These are phyloP conservation scores for Phanerochaete sordida DNA, from an alignment of 768 basidiomycete genomes.

Conservation along the genomic window DNA sequence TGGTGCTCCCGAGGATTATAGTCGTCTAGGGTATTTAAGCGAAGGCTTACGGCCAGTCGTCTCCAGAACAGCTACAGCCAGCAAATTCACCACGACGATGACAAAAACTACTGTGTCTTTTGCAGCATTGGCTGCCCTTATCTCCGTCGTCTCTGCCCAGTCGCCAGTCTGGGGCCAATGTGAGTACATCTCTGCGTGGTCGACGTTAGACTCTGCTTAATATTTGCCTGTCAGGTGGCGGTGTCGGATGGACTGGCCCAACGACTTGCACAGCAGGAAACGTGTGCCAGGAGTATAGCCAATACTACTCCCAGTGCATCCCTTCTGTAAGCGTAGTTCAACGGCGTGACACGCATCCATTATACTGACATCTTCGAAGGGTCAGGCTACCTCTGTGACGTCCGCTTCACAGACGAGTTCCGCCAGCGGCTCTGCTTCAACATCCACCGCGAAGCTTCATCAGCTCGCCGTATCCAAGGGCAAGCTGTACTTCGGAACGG, in stretches of 20 bases:
- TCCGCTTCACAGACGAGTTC: too few species aligned
- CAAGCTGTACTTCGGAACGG: slow-evolving; percentile 46
- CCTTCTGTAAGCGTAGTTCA: background rate
- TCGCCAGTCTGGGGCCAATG: slow-evolving; percentile 15
- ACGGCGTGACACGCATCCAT: background rate
- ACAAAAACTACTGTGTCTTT: slow-evolving; percentile 11
- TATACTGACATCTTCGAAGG: background rate
- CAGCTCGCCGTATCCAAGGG: slow-evolving; percentile 34
- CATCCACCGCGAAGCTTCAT: slow-evolving; percentile 26
- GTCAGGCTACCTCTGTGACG: background rate
- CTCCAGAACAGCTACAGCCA: background rate
- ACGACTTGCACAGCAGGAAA: slow-evolving; percentile 13
- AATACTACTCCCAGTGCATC: slow-evolving; percentile 15
- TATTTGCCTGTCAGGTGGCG: slow-evolving; percentile 14
- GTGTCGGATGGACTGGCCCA: slow-evolving; percentile 14
- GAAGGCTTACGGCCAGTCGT: too few species aligned
- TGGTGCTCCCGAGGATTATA: too few species aligned
- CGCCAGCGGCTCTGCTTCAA: slow-evolving; percentile 3
- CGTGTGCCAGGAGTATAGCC: slow-evolving; percentile 6
- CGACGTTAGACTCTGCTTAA: too few species aligned
- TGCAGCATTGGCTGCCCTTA: slow-evolving; percentile 7
- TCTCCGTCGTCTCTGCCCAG: slow-evolving; percentile 12
- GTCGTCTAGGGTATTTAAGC: too few species aligned
- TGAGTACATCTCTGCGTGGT: background rate
- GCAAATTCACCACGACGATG: background rate